A percentile compares a stretch with the other conserved stretches of the same genome.
These are phyloP conservation scores for Emmonsia crescens DNA, from an alignment of 2,329 filamentous ascomycete genomes.

Conservation along the genomic window DNA sequence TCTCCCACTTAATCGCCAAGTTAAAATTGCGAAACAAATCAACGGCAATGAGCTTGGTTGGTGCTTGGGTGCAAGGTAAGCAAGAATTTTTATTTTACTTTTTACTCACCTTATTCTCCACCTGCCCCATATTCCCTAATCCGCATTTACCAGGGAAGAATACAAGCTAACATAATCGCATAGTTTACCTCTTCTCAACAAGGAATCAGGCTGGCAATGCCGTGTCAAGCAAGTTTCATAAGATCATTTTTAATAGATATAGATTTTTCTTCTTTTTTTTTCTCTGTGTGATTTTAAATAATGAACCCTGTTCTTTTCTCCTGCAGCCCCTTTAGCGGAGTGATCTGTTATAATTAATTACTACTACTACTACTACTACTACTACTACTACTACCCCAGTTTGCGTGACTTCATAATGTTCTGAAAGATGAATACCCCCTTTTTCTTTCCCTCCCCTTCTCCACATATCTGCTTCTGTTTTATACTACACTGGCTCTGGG, in stretches of 20 bases:
- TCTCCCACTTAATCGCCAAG: slow-evolving; percentile 91
- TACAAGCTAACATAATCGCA: slow-evolving; percentile 3
- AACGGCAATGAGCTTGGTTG: slow-evolving; percentile 93
- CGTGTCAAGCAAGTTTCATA: slow-evolving; percentile 66
- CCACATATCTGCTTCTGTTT: neutral
- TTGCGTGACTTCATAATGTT: neutral
- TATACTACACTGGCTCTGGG: neutral
- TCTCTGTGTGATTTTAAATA: neutral
- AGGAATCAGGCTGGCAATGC: slow-evolving; percentile 82
- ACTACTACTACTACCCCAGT: neutral
- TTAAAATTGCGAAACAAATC: slow-evolving; percentile 98
- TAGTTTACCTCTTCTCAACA: slow-evolving; percentile 71
- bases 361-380: neutral
- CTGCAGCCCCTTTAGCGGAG: neutral
- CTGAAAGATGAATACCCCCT: neutral
- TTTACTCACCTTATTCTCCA: neutral
- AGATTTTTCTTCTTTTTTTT: no score
- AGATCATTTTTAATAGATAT: slow-evolving; percentile 11
- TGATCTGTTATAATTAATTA: neutral
- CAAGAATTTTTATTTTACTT: slow-evolving; percentile 6
- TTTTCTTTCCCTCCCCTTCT: neutral
- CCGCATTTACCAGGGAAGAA: neutral
- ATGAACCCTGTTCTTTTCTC: neutral
- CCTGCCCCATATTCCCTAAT: neutral
- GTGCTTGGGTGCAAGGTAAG: slow-evolving; percentile 92